Evolutionary conservation across 345 rosid genomes (phyloP).

Genomic region (Acer negundo): DNA sequence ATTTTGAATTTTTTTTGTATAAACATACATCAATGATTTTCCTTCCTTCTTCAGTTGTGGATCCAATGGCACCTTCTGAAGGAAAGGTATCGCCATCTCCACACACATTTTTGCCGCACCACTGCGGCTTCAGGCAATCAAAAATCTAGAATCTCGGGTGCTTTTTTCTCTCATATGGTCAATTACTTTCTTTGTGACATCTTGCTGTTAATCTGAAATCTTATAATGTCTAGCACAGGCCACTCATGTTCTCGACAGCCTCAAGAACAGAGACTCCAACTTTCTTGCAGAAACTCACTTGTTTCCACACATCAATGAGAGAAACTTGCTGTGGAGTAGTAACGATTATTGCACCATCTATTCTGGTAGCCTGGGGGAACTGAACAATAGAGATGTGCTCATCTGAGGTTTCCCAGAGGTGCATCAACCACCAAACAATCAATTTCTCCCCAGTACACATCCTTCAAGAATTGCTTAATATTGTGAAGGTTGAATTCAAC

Average conservation of each 20-base stretch:
- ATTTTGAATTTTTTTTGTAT: too few species aligned
- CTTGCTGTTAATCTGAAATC: conserved; percentile 68
- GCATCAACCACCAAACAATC: conserved; percentile 92
- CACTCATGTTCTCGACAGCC: conserved; percentile 97
- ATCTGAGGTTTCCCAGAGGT: conserved; percentile 95
- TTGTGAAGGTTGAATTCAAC: conserved; percentile 95
- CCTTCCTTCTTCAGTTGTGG: conserved; percentile 90
- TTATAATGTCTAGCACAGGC: conserved; percentile 66
- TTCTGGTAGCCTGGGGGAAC: conserved; percentile 78
- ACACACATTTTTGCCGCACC: conserved; percentile 82
- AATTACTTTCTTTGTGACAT: conserved; percentile 57
- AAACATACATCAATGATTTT: too few species aligned
- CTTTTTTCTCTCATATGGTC: conserved; percentile 59
- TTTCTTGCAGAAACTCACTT: conserved; percentile 91
- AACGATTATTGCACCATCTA: conserved; percentile 91
- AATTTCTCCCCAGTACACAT: conserved; percentile 91
- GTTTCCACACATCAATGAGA: conserved; percentile 89
- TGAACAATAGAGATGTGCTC: conserved; percentile 94
- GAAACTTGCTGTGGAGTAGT: conserved; percentile 95
- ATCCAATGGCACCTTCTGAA: conserved; percentile 89
- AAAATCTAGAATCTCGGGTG: conserved; percentile 72
- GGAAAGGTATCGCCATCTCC: conserved; percentile 85
- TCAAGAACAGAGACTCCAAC: conserved; percentile 84
- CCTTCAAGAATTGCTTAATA: conserved; percentile 93
- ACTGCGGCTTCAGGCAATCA: conserved; percentile 64